Evolutionary conservation across 768 basidiomycete species (phyloP), one percentile per base, ranked within the genome.

Genomic region (Panaeolus cyanescens): DNA sequence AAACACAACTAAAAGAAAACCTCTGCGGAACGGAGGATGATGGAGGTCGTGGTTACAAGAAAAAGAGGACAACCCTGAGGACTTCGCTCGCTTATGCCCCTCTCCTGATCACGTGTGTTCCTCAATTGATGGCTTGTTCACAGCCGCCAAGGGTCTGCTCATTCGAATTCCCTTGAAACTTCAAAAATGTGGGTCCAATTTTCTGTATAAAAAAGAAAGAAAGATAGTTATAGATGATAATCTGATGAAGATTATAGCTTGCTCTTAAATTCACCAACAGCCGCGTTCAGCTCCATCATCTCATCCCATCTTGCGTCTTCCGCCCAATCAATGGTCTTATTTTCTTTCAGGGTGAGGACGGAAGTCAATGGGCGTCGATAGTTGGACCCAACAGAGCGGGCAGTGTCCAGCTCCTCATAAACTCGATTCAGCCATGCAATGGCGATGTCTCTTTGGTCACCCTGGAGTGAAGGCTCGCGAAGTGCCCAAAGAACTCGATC

Each of bases 401-500:
- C 56, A 4, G 54, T 59, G 4, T 74, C 67, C 4, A 80, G 62
- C 62, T 86, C 85, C 5, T 75, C 67, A 17, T 77, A 74, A 32
- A 92, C 72, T 6, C 74, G 75, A 39, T 81, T 71, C 15, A 91
- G 69, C 88, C 89, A 93, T 2, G 66, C 72, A 36, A 80, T 76
- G 0, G 89, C 87, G 13, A 85, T 67, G 0, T 70, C 67, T 7
- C 77, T 70, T 64, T 92, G 83, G 4, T 79, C 65, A 0, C 73
- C 61, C 3, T 76, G 72, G 59, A 93, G 70, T n/a, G 66, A 69
- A 4, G 86, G 83, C 0, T 79, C 62, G 5, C 85, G 79, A 15
- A 91, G 74, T 1, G 86, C 80, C 85, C 90, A 92, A 15, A 92
- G 56, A 28, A 75, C 61, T 5, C 86, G 78, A 65, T 93, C 92